Evolutionary conservation across 2,329 filamentous ascomycete genomes (phyloP), one percentile per base, ranked within the genome.

Genomic region (Trichoderma asperellum): DNA sequence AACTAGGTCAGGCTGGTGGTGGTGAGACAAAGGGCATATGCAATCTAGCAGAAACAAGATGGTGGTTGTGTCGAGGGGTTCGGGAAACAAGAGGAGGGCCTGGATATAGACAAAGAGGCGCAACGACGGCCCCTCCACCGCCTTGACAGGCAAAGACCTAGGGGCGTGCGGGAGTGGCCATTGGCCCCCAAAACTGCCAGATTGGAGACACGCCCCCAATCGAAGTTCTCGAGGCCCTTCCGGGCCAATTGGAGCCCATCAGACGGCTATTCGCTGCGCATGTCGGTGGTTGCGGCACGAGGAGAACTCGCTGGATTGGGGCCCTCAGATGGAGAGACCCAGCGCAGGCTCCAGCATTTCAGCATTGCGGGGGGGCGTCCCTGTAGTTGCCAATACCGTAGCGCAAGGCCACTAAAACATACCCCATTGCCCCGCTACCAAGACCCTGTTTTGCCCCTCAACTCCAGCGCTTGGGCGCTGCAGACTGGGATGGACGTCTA

Each of bases 321-420:
- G 47, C n/a, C 16, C 32, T 61, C 27, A 61, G 47, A 62, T 11
- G 60, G 43, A 43, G 40, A 4, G 59, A 56, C 62, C 62, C 62
- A 57, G 62, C 49, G 62, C 34, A 65, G 62, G 62, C 62, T 65
- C 49, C 62, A 65, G 62, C 62, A 65, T 56, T 65, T 63, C 60
- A 10, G 35, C 58, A 60, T 27, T 24, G 35, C 57, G 40, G 59
- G 40, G 40, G 57, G 59, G 29, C 7, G 52, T 49, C 34, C 24
- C 53, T 43, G 47, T 34, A 40, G 61, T 49, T 27, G 24, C 14
- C 29, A 29, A 7, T 16, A 16, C 12, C 24, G 21, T 29, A 8
- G 11, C 29, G 16, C 34, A n/a, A 16, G 49, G 35, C 62, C 62
- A 21, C 52, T 56, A 65, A 47, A 60, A 37, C 27, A 40, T 49